Conservation (phyloP, 2,329 filamentous ascomycete species). For the Emmonsiellopsis sp. region DNA sequence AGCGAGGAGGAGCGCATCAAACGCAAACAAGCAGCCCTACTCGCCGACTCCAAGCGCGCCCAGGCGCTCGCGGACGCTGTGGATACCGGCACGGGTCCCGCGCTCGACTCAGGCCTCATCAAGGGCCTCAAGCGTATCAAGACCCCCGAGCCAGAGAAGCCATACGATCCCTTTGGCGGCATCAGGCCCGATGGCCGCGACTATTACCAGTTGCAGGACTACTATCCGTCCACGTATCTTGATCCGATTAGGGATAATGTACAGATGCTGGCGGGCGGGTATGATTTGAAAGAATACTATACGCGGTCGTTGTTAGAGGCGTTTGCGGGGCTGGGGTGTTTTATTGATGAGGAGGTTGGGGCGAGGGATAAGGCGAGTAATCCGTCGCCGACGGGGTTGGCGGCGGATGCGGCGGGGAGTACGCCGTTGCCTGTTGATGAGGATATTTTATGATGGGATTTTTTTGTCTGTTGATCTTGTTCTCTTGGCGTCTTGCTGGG, state of each 20-base stretch:
- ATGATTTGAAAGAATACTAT: conserved; percentile 74
- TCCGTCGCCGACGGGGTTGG: conserved; percentile 19
- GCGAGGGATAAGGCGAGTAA: conserved; percentile 14
- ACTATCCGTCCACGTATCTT: conserved; percentile 69
- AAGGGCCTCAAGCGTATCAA: conserved; percentile 65
- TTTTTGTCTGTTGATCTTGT: not conserved
- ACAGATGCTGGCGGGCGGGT: conserved; percentile 67
- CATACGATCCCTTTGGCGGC: conserved; percentile 85
- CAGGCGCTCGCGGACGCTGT: conserved; percentile 15
- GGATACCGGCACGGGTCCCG: conserved; percentile 11
- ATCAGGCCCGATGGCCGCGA: conserved; percentile 53
- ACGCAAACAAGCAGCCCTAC: conserved; percentile 35
- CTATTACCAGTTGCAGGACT: conserved; percentile 60
- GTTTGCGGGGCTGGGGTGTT: conserved; percentile 80
- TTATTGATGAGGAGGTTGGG: conserved; percentile 64
- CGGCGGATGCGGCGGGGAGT: conserved; percentile 19
- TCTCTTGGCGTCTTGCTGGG: not conserved
- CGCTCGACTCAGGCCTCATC: conserved; percentile 48
- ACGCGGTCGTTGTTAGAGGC: conserved; percentile 75
- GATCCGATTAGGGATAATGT: conserved; percentile 57
- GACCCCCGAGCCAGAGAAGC: conserved; percentile 55
- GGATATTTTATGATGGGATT: conserved; percentile 1
- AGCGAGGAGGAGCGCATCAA: conserved; percentile 43
- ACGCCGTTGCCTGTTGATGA: conserved; percentile 3
- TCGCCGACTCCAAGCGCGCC: conserved; percentile 21